These are phyloP conservation scores for Mycocentrospora acerina DNA, from an alignment of 2,329 filamentous ascomycete species.

Conservation along the genomic window DNA sequence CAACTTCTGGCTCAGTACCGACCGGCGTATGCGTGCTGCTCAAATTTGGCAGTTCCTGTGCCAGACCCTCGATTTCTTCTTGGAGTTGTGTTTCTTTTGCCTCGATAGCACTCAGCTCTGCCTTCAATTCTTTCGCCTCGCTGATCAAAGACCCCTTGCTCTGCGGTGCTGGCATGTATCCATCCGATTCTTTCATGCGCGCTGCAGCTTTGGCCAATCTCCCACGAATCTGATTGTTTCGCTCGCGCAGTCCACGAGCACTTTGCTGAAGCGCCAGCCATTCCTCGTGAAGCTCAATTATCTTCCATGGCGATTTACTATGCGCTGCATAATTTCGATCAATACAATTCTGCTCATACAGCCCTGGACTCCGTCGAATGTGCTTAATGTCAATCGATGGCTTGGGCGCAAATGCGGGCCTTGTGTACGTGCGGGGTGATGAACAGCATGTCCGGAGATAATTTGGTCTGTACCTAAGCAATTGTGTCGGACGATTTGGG, in stretches of 20 bases:
- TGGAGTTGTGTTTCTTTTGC: constrained; percentile 61
- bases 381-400: constrained; percentile 81
- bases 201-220: constrained; percentile 48
- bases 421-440: constrained; percentile 47
- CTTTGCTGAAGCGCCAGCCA: constrained; percentile 57
- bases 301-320: constrained; percentile 54
- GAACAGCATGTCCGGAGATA: constrained; percentile 28
- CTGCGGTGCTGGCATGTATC: constrained; percentile 18
- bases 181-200: constrained; percentile 23
- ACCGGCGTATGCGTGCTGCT: constrained; percentile 75
- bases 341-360: constrained; percentile 80
- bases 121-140: constrained; percentile 67
- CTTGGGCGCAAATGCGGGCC: constrained; percentile 75
- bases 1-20: constrained; percentile 63
- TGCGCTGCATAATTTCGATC: constrained; percentile 76
- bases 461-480: constrained; percentile 2
- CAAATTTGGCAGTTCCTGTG: constrained; percentile 80
- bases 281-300: constrained; percentile 53
- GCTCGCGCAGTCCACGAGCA: constrained; percentile 63
- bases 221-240: constrained; percentile 65
- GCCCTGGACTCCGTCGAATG: constrained; percentile 79
- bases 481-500: constrained; percentile 9
- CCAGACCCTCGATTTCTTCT: constrained; percentile 71
- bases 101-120: constrained; percentile 61
- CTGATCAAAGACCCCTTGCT: constrained; percentile 57